Evolutionary conservation across 2,329 filamentous ascomycete species (phyloP), one percentile per base, ranked within the genome.

Genomic region (Aureobasidium subglaciale): DNA sequence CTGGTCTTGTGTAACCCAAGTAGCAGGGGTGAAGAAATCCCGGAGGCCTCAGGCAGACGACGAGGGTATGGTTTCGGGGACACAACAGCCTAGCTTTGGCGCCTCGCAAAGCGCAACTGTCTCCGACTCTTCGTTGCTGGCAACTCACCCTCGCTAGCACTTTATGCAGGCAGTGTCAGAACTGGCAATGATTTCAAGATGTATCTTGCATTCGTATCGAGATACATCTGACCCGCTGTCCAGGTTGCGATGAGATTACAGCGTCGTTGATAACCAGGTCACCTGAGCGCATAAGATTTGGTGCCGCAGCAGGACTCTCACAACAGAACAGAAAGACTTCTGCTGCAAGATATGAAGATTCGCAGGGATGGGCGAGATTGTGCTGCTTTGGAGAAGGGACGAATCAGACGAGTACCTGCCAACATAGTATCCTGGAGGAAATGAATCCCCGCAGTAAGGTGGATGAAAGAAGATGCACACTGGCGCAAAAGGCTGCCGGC

Each of bases 141-240:
- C 43, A 34, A 16, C 16, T 7, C 18, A 2, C 24, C 8, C 25
- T 11, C 18, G 15, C 20, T 15, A 18, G 29, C 35, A 18, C 18
- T 16, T 9, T 34, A 35, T 45, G 25, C 43, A 32, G 11, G 18
- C 16, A 18, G 16, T 5, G 15, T 37, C 30, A 22, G 2, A 24
- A 37, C 22, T 37, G 45, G 45, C 7, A 27, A 40, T 27, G 11
- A 24, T 29, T 11, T 34, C 35, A 25, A 30, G 16, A 30, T 40
- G 7, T 13, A 52, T 52, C 48, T 40, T 52, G 48, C 48, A 52
- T 52, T 13, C n/a, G 25, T 40, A 30, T 40, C 35, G 35, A 52
- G 48, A 52, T 52, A 11, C 30, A 13, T 27, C 35, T 22, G 25
- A 10, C 24, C 48, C 35, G 35, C 48, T 52, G 24, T 35, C 48